Base-by-base conservation (phyloP, 192 early-diverging fungal genomes). In the Mortierella antarctica region DNA sequence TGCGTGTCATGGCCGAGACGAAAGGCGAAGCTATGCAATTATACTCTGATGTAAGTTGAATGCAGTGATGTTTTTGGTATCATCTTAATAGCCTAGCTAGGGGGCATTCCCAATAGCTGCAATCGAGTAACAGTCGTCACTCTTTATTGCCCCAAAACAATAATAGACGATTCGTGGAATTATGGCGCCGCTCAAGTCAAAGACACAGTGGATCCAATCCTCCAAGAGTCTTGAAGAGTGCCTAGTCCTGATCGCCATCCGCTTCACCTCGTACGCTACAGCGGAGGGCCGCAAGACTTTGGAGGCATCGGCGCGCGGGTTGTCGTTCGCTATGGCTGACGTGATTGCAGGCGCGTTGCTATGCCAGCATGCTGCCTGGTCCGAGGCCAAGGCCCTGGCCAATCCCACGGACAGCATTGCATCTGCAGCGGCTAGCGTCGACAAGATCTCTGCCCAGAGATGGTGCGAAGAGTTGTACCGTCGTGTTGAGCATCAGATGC, bases 1-100 rank as follows among this genome's bases (percentile, higher is more conserved):
- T 86, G 57, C 82, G 90, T 18, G 88, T 91, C 8, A 73, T 90
- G 41, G 65, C 64, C 15, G 83, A 88, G 51, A 86, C 89, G 9
- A 82, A 79, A 54, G 87, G 88, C 31, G 45, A 63, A 7, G 88
- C 83, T 40, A 51, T 83, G 17, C 56, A 74, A 45, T 45, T 70
- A 14, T 88, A 88, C 64, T 74, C 66, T 52, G 62, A 76, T 71
- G 88, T 89, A 71, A 56, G 82, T 57, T 21, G 17, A 31, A 1
- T 46, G 57, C 17, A 2, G n/a, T 52, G 0, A 14, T 6, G 18
- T 14, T 14, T 14, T 23, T 31, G 2, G 52, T 72, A 41, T 39
- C 49, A 14, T 18, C n/a, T n/a, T 2, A 15, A 4, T 62, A 40
- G 46, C 17, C 42, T 21, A 39, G 44, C 8, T 9, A 41, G 40